Evolutionary conservation across 208 protist genomes (phyloP).

Genomic region (Trypanosoma avium): DNA sequence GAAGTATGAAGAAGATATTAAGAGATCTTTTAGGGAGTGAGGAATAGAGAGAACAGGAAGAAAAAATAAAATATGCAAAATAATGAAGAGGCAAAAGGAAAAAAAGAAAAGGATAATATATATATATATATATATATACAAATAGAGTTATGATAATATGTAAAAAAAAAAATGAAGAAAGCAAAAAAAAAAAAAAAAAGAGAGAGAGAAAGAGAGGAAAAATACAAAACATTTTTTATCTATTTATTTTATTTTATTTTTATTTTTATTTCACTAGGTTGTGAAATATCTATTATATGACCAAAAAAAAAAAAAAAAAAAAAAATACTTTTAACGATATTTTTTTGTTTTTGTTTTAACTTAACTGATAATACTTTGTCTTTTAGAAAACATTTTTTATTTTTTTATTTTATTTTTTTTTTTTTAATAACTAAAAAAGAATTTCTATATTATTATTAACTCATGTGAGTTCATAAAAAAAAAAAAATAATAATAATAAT

Average conservation of each 20-base stretch:
- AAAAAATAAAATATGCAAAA: background rate
- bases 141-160: background rate
- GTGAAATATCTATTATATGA: background rate
- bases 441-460: no score
- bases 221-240: conserved; percentile 15
- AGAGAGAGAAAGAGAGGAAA: background rate
- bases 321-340: background rate
- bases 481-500: background rate
- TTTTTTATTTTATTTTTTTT: background rate
- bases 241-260: conserved; percentile 25
- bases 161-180: background rate
- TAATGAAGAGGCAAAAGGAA: background rate
- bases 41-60: background rate
- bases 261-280: background rate
- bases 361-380: no score
- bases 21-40: conserved; percentile 20
- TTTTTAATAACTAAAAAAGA: no score
- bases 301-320: background rate
- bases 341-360: background rate
- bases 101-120: background rate
- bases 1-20: conserved; percentile 66
- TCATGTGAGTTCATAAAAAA: no score
- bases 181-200: conserved; percentile 5
- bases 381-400: no score
- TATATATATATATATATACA: conserved; percentile 1